These are phyloP conservation scores for Xylariales sp. DNA, from an alignment of 2,329 filamentous ascomycete species.

Conservation along the genomic window DNA sequence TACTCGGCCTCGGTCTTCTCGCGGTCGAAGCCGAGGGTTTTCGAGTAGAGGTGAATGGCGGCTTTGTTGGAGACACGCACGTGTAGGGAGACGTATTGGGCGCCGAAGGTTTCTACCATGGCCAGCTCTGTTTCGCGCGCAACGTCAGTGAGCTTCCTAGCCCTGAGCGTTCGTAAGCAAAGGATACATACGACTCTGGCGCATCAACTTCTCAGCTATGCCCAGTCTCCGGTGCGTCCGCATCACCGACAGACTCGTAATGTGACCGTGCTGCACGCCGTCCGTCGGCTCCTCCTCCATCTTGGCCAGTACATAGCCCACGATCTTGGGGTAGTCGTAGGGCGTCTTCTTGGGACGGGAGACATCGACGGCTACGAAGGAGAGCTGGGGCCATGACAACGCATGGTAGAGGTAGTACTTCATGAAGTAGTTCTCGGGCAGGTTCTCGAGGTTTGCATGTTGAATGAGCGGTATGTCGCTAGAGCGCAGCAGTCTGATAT, in stretches of 20 bases:
- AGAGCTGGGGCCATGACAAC: conserved; percentile 94
- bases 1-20: conserved; percentile 85
- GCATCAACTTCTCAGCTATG: conserved; percentile 95
- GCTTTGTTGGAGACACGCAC: conserved; percentile 92
- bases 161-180: no score
- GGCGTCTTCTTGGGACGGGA: conserved; percentile 71
- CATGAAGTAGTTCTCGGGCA: conserved; percentile 99
- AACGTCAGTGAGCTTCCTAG: conserved; percentile 8
- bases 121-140: conserved; percentile 65
- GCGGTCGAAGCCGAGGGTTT: conserved; percentile 83
- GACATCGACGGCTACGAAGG: conserved; percentile 92
- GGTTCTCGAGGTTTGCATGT: conserved; percentile 97
- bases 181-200: conserved; percentile 74
- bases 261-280: conserved; percentile 89
- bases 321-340: conserved; percentile 92
- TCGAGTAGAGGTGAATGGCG: conserved; percentile 85
- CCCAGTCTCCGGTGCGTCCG: conserved; percentile 86
- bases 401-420: conserved; percentile 99
- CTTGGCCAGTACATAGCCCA: conserved; percentile 98
- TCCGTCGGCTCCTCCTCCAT: conserved; percentile 98
- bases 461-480: conserved; percentile 89
- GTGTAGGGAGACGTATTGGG: conserved; percentile 90
- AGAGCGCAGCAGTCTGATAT: conserved; percentile 81
- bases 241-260: conserved; percentile 94
- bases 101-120: conserved; percentile 93